Conservation (phyloP, 495 filamentous ascomycete species). For the Hyphodiscus hymeniophilus region DNA sequence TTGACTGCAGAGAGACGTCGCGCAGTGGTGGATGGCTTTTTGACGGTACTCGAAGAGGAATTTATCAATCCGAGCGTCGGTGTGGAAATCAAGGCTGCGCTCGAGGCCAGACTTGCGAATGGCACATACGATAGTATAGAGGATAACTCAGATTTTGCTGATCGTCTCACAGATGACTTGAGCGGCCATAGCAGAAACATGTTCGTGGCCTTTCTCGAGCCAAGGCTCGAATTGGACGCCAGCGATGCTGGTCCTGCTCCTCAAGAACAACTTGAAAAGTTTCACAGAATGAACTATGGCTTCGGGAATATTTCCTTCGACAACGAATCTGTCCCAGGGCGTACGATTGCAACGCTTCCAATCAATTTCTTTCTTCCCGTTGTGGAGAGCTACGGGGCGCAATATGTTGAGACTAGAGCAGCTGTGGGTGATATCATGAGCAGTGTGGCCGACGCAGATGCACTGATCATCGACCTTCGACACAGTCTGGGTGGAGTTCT, state of each 20-base stretch:
- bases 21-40: background rate
- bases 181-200: constrained; percentile 2
- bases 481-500: background rate
- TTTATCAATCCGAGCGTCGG: background rate
- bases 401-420: background rate
- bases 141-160: background rate
- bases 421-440: background rate
- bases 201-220: constrained; percentile 1
- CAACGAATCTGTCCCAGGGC: background rate
- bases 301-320: background rate
- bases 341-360: constrained; percentile 1
- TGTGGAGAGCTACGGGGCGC: background rate
- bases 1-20: background rate
- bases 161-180: constrained; percentile 1
- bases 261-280: background rate
- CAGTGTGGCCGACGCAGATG: constrained; percentile 6
- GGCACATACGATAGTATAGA: background rate
- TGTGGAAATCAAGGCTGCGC: background rate
- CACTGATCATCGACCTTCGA: constrained; percentile 5
- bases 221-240: background rate
- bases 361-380: constrained; percentile 2
- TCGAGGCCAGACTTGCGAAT: background rate
- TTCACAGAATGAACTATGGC: background rate
- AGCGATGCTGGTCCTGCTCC: background rate
- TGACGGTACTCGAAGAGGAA: background rate